These are phyloP conservation scores for Pythium aquatile DNA, from an alignment of 352 stramenopile genomes.

Conservation along the genomic window DNA sequence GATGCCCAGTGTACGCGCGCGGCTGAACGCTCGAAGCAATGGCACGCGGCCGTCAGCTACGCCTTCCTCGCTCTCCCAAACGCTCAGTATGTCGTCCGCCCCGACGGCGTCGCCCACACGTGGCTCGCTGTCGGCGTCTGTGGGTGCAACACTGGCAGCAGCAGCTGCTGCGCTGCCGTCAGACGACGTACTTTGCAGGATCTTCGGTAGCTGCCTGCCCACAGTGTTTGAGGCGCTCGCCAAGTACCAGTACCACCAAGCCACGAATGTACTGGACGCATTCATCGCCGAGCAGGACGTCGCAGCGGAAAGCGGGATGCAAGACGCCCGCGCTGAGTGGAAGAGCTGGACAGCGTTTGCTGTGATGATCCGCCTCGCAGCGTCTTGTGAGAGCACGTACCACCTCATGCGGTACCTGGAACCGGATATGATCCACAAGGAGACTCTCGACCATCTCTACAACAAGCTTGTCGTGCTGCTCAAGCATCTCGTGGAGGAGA, in stretches of 20 bases:
- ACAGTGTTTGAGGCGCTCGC: conserved; percentile 31
- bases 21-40: conserved; percentile 10
- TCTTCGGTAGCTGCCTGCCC: conserved; percentile 26
- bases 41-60: conserved; percentile 1
- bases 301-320: not conserved
- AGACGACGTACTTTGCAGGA: conserved; percentile 27
- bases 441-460: conserved; percentile 37
- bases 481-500: conserved; percentile 32
- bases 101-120: conserved; percentile 21
- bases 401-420: conserved; percentile 37
- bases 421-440: conserved; percentile 27
- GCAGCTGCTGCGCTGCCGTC: conserved; percentile 10
- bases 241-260: conserved; percentile 39
- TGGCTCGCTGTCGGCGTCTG: not conserved
- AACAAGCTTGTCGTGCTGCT: conserved; percentile 35
- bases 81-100: conserved; percentile 1
- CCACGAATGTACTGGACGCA: conserved; percentile 17
- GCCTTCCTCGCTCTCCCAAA: conserved; percentile 8
- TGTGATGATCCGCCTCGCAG: conserved; percentile 29
- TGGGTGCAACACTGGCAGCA: conserved; percentile 3
- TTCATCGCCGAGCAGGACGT: conserved; percentile 13
- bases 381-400: conserved; percentile 39
- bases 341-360: conserved; percentile 32
- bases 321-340: conserved; percentile 28
- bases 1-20: not conserved